Base-by-base conservation (phyloP, 139 green algal genomes). In the Chlorella sp. region DNA sequence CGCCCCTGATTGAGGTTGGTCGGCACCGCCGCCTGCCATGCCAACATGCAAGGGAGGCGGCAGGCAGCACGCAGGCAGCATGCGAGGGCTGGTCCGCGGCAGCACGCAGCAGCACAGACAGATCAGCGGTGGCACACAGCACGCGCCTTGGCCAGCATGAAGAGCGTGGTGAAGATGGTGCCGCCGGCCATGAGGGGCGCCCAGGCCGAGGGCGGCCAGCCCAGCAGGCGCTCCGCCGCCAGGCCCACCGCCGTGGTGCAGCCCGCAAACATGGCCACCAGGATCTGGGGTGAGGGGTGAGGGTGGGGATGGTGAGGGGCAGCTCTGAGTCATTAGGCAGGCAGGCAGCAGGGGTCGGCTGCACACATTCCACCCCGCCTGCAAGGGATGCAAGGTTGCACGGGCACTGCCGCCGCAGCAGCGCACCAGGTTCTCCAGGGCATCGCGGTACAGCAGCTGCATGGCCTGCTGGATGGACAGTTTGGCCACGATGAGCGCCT, bases 381-480 rank as follows among this genome's bases (percentile, higher is more conserved):
- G 17, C 38, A 76, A 51, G 28, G 38, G 41, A 34, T 78, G 41
- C 28, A 40, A 34, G 72, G 41, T 20, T 48, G 22, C 22, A 0
- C 69, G 22, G 40, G 19, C 30, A 51, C 17, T 28, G 4, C 36
- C 34, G 26, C 34, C 69, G 40, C 36, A 4, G 34, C 70, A 56
- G 11, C 67, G 11, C 81, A 86, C 81, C 70, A 86, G 32, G 56
- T 65, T 86, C 9, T 86, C 73, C 44, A 81, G 64, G 9, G 70
- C 51, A 20, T 36, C 69, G 17, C 40, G 56, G 41, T 80, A 73
- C 26, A 32, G 6, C 28, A 81, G 30, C 51, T 80, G 56, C 11
- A 14, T 41, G 2, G 56, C 44, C n/a, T 62, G 26, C 17, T 41
- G 81, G 24, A 44, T 70, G 28, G 38, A 67, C 17, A 86, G 70